Conservation (phyloP, 176 grass and related monocot species). For the Musa itinerans region DNA sequence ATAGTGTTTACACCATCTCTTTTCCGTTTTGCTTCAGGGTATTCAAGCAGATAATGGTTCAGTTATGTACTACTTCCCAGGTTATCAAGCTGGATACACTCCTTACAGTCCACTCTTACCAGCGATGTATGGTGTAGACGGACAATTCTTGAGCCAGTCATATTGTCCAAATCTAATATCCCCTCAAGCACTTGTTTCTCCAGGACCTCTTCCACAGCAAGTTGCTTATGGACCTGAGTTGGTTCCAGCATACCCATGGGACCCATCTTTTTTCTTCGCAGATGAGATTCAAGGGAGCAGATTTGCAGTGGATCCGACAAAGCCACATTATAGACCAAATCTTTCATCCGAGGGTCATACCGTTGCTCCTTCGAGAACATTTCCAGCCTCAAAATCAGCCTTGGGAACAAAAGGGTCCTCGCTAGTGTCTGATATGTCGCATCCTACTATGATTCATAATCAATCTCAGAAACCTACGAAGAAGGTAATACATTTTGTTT, state of each 20-base stretch:
- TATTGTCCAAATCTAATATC: conserved; percentile 41
- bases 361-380: conserved; percentile 35
- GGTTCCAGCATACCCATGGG: conserved; percentile 55
- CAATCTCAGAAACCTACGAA: conserved; percentile 38
- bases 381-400: not conserved
- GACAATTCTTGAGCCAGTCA: conserved; percentile 50
- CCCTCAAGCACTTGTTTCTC: conserved; percentile 33
- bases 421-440: conserved; percentile 30
- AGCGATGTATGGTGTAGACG: conserved; percentile 37
- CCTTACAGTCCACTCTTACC: conserved; percentile 30
- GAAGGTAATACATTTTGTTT: conserved; percentile 47
- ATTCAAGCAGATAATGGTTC: conserved; percentile 80
- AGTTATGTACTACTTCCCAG: conserved; percentile 54
- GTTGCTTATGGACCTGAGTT: conserved; percentile 54
- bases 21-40: conserved; percentile 40
- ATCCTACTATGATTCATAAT: conserved; percentile 18
- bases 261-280: conserved; percentile 50
- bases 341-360: conserved; percentile 31
- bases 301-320: conserved; percentile 36
- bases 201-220: conserved; percentile 37
- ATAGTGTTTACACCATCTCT: conserved; percentile 2
- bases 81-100: conserved; percentile 60
- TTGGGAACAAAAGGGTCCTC: conserved; percentile 35
- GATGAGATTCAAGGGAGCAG: conserved; percentile 55
- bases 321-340: conserved; percentile 34